Evolutionary conservation across 2,329 filamentous ascomycete genomes (phyloP), one percentile per base, ranked within the genome.

Genomic region (Arthroderma uncinatum): DNA sequence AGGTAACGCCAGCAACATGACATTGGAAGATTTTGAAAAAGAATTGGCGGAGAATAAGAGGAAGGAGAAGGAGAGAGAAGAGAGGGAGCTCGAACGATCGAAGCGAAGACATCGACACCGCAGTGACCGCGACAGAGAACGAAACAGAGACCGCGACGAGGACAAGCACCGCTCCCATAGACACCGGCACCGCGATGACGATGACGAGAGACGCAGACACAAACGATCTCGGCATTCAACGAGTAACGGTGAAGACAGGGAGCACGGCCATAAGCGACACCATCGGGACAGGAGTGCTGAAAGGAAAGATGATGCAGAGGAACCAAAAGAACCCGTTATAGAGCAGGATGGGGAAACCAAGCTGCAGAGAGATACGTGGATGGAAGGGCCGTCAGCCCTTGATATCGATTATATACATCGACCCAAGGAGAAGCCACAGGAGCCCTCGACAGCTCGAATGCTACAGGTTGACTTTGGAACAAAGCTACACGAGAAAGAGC

Each of bases 281-380:
- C 75, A 77, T 55, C 71, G 73, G 57, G 62, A 63, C 23, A 66
- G 59, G 57, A 63, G 66, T 36, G 79, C 82, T 21, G 77, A 78
- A 61, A 73, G 75, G 34, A 52, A 59, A 33, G 53, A 42, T 7
- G 44, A 59, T 16, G 30, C 37, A 8, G 25, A 19, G 40, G 10
- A 34, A 12, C 34, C 54, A 23, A 25, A 16, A 5, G 53, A 57
- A 39, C 54, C 54, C 16, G 8, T n/a, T 21, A 16, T 30, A 55
- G 65, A 67, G 71, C 8, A 71, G 74, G 63, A 80, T 72, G 64
- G 77, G 73, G 64, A 74, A 66, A 63, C 71, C 21, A 65, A 72
- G 0, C 65, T 84, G 33, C 79, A 84, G 63, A 82, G 94, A 61
- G 93, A 97, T 70, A 82, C 86, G 0, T 98, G 94, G 91, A 98